Evolutionary conservation across 495 filamentous ascomycete genomes (phyloP).

Genomic region (Penicillium mononematosum): DNA sequence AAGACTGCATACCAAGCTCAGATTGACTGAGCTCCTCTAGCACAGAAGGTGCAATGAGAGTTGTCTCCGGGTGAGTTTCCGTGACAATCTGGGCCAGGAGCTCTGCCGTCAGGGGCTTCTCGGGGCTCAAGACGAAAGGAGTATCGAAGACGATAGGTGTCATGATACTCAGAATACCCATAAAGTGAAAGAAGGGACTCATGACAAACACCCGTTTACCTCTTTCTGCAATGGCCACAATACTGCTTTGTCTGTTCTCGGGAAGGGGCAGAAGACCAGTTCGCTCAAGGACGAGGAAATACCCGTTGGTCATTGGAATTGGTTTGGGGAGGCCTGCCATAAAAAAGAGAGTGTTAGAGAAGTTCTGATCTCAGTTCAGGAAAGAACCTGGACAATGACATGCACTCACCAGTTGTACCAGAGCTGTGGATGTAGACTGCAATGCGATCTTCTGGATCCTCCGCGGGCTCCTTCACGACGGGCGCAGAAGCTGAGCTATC

Average conservation of each 20-base stretch:
- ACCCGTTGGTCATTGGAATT: slow-evolving; percentile 24
- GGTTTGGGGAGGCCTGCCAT: slow-evolving; percentile 44
- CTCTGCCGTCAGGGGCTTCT: neutral
- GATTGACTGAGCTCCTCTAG: neutral
- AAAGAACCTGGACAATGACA: too few relatives aligned
- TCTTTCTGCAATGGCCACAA: too few relatives aligned
- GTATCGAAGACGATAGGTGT: neutral
- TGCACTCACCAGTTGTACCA: slow-evolving; percentile 47
- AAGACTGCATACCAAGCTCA: neutral
- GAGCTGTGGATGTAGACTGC: slow-evolving; percentile 56
- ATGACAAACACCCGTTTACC: too few relatives aligned
- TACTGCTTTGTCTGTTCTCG: too few relatives aligned
- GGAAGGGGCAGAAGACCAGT: too few relatives aligned
- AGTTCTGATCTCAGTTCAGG: too few relatives aligned
- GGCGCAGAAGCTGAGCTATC: neutral
- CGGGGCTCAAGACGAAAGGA: neutral
- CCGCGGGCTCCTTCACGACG: neutral
- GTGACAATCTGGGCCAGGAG: neutral
- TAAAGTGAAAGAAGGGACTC: slow-evolving; percentile 6
- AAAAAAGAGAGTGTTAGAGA: too few relatives aligned
- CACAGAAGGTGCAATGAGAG: neutral
- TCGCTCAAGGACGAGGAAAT: too few relatives aligned
- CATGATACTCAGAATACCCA: slow-evolving; percentile 1
- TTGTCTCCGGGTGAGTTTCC: neutral
- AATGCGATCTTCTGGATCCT: slow-evolving; percentile 40